A percentile compares a stretch with the other conserved stretches of the same genome.
Conservation (phyloP, 768 basidiomycete species). For the Agaricus sinodeliciosus region DNA sequence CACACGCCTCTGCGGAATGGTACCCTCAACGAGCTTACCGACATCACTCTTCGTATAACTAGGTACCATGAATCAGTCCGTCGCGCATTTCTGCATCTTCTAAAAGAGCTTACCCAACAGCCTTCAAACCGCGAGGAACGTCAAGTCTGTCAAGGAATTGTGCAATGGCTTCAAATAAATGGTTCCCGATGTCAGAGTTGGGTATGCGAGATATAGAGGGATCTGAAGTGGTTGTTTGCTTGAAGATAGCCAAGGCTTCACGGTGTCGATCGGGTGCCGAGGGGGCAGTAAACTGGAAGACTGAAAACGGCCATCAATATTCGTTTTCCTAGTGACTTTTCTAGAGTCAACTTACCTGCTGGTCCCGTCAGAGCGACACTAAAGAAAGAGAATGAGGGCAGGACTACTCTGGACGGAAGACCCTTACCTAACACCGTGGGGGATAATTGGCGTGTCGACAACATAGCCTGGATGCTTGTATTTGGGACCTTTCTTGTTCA, state of each 20-base stretch:
- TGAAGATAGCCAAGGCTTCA: constrained; percentile 82
- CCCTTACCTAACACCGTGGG: constrained; percentile 75
- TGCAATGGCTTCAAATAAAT: constrained; percentile 82
- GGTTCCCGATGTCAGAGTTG: constrained; percentile 70
- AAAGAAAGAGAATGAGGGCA: background rate
- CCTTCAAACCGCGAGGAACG: constrained; percentile 81
- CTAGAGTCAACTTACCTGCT: constrained; percentile 41
- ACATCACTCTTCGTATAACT: constrained; percentile 66
- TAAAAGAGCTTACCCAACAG: constrained; percentile 46
- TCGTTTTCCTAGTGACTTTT: background rate
- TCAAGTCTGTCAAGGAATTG: constrained; percentile 81
- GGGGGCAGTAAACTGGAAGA: constrained; percentile 94
- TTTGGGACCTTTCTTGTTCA: constrained; percentile 92
- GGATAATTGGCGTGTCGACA: constrained; percentile 84
- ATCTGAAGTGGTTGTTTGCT: constrained; percentile 53
- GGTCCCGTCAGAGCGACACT: constrained; percentile 88
- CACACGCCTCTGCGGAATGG: constrained; percentile 87
- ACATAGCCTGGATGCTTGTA: constrained; percentile 89
- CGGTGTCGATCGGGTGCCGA: constrained; percentile 90
- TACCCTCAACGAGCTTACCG: constrained; percentile 77
- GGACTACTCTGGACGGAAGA: background rate
- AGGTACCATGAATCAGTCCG: background rate
- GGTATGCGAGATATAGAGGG: constrained; percentile 67
- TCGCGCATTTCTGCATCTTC: no score
- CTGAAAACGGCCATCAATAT: constrained; percentile 26